Base-by-base conservation (phyloP, 2,329 filamentous ascomycete species). In the Colletotrichum lindemuthianum region DNA sequence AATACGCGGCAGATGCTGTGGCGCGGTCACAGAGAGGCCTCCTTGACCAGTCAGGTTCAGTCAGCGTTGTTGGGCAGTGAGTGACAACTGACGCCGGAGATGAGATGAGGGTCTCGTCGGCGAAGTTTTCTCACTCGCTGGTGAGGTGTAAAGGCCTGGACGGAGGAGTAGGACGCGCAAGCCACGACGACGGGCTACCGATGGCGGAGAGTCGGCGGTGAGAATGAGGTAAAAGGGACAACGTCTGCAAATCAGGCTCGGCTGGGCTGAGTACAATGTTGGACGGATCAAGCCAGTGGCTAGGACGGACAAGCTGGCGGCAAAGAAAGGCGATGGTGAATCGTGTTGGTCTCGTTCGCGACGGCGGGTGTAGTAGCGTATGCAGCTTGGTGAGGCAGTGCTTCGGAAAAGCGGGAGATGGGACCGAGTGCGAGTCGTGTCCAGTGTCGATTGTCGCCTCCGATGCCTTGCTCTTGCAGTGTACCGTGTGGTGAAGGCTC, bases 381-480 rank as follows among this genome's bases (percentile, higher is more conserved):
- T 32, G 40, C 52, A 37, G 39, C 45, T 48, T 47, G 51, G 51
- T 47, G 59, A 63, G 63, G 63, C 63, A 41, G 63, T 63, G 63
- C 55, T 39, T 32, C 45, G 24, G 45, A 65, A 63, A 65, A 65
- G 63, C 57, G 51, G 63, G 52, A 63, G 41, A 40, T 52, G 51
- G 24, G 47, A 33, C 33, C 51, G 41, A 40, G 36, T 65, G 59
- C 48, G 63, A 65, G 63, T 65, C 63, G 58, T 63, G 61, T 40
- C 24, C 24, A 24, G 24, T 24, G 24, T 24, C 24, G 24, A 24
- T 24, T 24, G 1, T 24, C 24, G 24, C 24, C 24, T 24, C 5
- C 24, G 24, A 24, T 24, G 24, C 24, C 24, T 24, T 24, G 24
- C 24, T 24, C 5, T 24, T 24, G 24, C 24, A 24, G 24, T 24